Evolutionary conservation across 2,329 filamentous ascomycete genomes (phyloP), one percentile per base, ranked within the genome.

Genomic region (Diaporthe batatas): DNA sequence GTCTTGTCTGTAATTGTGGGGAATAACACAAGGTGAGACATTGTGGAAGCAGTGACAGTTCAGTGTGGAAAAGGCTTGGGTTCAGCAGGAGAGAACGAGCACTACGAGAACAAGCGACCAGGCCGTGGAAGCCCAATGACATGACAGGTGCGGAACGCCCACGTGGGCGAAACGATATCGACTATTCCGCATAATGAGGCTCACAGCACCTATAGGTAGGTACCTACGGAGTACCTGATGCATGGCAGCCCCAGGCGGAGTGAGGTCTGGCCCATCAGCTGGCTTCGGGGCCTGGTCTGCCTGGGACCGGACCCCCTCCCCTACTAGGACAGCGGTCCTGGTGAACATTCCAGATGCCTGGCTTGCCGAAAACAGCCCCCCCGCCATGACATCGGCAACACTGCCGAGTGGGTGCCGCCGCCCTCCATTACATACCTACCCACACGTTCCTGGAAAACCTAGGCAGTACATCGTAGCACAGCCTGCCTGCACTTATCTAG

Each of bases 321-420:
- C 21, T 29, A 29, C 29, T 5, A 29, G 29, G 29, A 29, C 2
- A 29, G 16, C 39, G 5, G 55, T n/a, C 55, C 34, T 39, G n/a
- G 62, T 65, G 62, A 53, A 36, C 62, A 67, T 67, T 67, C 47
- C 47, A 67, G 44, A 67, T 53, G 32, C 62, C 62, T 36, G 62
- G 47, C 68, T 44, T 54, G 47, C 47, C 57, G 49, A 39, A 44
- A 53, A 21, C 34, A 42, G 55, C 68, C 55, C 68, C 68, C 55
- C 68, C 68, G 32, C 68, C 51, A 58, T 47, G 54, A 59, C 68
- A 67, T 71, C 68, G 57, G 68, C 59, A 55, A 53, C 23, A 36
- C 25, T 53, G 49, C 68, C 68, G 68, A 71, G 32, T 71, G 68
- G 68, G 16, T 21, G 23, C 55, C 34, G 36, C 44, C 29, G 25